Evolutionary conservation across 352 stramenopile species (phyloP).

Genomic region (Blastocystis sp.): DNA sequence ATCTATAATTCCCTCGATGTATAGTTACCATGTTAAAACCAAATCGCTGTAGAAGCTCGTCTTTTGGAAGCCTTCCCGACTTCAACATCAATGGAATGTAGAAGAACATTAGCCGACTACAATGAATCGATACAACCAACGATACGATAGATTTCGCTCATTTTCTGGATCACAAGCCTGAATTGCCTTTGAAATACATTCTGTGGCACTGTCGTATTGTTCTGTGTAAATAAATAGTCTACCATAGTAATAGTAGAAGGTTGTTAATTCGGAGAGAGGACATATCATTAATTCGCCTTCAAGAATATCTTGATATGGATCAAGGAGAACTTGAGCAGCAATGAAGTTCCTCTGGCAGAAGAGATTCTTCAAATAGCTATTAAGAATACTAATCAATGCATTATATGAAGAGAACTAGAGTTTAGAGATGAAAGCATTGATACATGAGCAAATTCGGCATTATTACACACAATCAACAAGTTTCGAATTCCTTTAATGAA

Average conservation of each 20-base stretch:
- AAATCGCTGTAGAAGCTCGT: background rate
- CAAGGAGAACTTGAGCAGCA: background rate
- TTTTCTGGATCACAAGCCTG: background rate
- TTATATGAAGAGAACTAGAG: background rate
- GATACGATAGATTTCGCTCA: background rate
- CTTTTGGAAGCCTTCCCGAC: background rate
- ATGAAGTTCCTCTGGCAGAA: background rate
- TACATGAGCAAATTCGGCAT: background rate
- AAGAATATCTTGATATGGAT: background rate
- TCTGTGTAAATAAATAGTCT: conserved; percentile 3
- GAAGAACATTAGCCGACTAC: conserved; percentile 29
- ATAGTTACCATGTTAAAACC: background rate
- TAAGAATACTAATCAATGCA: conserved; percentile 19
- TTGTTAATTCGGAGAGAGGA: background rate
- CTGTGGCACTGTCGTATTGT: background rate
- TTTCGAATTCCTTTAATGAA: background rate
- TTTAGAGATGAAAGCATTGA: background rate
- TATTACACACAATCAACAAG: background rate
- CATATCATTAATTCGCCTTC: background rate
- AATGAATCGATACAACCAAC: background rate
- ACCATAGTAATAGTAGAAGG: conserved; percentile 28
- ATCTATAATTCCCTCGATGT: background rate
- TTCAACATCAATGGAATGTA: background rate
- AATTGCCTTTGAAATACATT: background rate
- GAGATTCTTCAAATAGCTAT: background rate